Conservation (phyloP, 1,284 basidiomycete species). For the Cutaneotrichosporon sp. region DNA sequence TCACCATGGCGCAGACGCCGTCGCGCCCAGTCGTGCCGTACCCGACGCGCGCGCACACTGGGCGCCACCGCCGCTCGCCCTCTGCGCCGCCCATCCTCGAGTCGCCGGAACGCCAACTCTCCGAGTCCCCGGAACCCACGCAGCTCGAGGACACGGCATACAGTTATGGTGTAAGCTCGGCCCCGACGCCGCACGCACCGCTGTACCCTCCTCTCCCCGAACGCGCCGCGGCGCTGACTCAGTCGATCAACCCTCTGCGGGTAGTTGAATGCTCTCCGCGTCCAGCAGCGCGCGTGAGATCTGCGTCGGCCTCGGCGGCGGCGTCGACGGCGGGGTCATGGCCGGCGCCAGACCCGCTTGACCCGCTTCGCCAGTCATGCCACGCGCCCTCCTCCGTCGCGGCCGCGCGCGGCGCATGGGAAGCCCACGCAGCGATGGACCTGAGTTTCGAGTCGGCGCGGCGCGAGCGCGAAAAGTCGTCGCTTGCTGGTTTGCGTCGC, state of each 20-base stretch:
- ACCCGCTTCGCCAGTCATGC: not conserved
- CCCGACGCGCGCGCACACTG: not conserved
- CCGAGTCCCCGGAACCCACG: not conserved
- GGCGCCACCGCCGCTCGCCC: not conserved
- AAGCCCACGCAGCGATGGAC: slow-evolving; percentile 7
- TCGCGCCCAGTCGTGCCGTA: slow-evolving; percentile 1
- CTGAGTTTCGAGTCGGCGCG: slow-evolving; percentile 8
- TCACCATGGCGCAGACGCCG: slow-evolving; percentile 11
- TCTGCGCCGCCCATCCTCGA: not conserved
- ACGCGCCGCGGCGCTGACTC: slow-evolving; percentile 1
- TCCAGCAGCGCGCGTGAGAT: not conserved
- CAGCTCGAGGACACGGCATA: slow-evolving; percentile 5
- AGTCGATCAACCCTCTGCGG: not conserved
- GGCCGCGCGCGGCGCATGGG: not conserved
- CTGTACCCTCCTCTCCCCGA: slow-evolving; percentile 10
- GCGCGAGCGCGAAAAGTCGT: slow-evolving; percentile 8
- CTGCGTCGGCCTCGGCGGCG: not conserved
- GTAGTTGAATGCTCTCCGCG: slow-evolving; percentile 7
- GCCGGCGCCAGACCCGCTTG: not conserved
- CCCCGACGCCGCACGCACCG: not conserved
- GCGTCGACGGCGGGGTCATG: not conserved
- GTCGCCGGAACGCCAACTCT: not conserved
- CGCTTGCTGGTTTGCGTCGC: slow-evolving; percentile 3
- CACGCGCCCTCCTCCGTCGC: not conserved
- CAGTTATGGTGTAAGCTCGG: not conserved